Percentiles rank a stretch among this genome's conserved stretches.
These are phyloP conservation scores for Leishmania amazonensis DNA, from an alignment of 208 protist genomes.

Conservation along the genomic window DNA sequence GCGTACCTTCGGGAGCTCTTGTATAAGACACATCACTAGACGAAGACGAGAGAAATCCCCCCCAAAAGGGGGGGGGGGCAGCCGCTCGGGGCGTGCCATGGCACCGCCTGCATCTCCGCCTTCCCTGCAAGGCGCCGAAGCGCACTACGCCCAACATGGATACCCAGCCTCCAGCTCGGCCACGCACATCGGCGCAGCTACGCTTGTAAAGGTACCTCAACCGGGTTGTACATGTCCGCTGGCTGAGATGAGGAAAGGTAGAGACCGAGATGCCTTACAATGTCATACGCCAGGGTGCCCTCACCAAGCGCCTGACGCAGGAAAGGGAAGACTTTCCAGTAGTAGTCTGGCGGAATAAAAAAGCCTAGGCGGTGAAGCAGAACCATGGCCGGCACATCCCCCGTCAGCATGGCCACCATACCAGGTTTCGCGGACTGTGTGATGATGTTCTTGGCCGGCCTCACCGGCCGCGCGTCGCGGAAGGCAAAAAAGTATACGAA, in stretches of 20 bases:
- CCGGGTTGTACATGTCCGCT: conserved; percentile 69
- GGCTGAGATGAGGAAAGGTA: conserved; percentile 57
- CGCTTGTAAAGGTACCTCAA: conserved; percentile 27
- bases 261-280: conserved; percentile 72
- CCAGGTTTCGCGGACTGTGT: conserved; percentile 82
- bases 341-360: conserved; percentile 86
- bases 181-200: background rate
- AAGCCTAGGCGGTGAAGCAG: conserved; percentile 80
- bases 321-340: conserved; percentile 85
- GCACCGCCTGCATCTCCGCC: background rate
- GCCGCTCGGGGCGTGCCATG: background rate
- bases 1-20: background rate
- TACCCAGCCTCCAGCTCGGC: background rate
- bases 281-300: conserved; percentile 44
- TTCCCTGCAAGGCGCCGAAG: background rate
- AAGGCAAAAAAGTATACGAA: conserved; percentile 86
- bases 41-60: no score
- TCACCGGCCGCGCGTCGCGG: conserved; percentile 59
- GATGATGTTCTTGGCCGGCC: conserved; percentile 72
- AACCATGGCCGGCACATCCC: conserved; percentile 69
- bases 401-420: conserved; percentile 79
- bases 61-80: background rate
- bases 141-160: background rate
- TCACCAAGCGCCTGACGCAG: conserved; percentile 57
- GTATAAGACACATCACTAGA: background rate